These are phyloP conservation scores for Aulographum hederae DNA, from an alignment of 2,329 filamentous ascomycete genomes.

Conservation along the genomic window DNA sequence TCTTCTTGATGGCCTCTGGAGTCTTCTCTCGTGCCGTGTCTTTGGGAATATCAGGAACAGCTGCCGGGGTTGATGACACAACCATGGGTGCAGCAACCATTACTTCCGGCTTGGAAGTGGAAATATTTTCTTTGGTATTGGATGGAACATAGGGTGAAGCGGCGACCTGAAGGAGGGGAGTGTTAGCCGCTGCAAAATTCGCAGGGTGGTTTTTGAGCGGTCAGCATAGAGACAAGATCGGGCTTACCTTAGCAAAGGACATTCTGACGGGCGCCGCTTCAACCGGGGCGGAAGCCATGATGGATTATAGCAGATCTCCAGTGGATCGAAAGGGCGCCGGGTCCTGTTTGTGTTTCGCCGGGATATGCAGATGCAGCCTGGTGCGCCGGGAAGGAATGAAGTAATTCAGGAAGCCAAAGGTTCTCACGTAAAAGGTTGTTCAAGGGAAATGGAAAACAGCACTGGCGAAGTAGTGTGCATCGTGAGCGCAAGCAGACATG, in stretches of 20 bases:
- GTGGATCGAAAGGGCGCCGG: background rate
- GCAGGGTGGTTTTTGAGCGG: background rate
- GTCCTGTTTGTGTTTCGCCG: background rate
- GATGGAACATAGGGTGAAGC: slow-evolving; percentile 18
- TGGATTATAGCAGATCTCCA: slow-evolving; percentile 4
- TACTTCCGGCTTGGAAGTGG: slow-evolving; percentile 11
- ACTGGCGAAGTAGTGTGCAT: too few relatives aligned
- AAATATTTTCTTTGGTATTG: slow-evolving; percentile 5
- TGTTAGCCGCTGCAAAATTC: too few relatives aligned
- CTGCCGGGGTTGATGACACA: background rate
- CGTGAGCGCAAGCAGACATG: too few relatives aligned
- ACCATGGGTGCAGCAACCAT: slow-evolving; percentile 2
- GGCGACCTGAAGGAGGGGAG: slow-evolving; percentile 12
- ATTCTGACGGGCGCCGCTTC: slow-evolving; percentile 12
- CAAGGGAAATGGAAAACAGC: slow-evolving; percentile 34
- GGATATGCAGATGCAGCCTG: background rate
- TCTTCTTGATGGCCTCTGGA: slow-evolving; percentile 1
- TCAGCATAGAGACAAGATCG: background rate
- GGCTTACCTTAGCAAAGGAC: slow-evolving; percentile 19
- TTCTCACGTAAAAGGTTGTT: slow-evolving; percentile 22
- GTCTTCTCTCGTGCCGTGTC: background rate
- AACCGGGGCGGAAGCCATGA: slow-evolving; percentile 14
- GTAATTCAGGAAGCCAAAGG: background rate
- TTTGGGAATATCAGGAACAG: background rate
- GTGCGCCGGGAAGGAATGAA: background rate